Conservation (phyloP, 2,329 filamentous ascomycete genomes). For the Emmonsiellopsis sp. region DNA sequence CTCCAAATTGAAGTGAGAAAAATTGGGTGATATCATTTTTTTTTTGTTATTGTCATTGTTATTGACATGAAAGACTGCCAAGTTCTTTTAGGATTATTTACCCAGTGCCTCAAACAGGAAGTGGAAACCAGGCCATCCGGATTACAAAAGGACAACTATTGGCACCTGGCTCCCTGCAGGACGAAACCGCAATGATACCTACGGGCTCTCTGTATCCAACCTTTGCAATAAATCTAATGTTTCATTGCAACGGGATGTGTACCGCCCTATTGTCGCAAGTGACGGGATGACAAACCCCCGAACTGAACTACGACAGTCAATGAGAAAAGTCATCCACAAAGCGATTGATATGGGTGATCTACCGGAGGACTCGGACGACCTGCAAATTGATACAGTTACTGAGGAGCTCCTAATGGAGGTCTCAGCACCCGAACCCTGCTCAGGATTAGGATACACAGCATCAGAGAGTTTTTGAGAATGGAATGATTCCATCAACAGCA, state of each 20-base stretch:
- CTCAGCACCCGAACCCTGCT: too few species aligned
- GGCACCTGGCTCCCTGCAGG: slow-evolving; percentile 1
- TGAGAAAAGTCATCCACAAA: too few species aligned
- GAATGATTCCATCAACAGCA: too few species aligned
- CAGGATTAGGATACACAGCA: too few species aligned
- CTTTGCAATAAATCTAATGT: not conserved
- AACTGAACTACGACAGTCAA: too few species aligned
- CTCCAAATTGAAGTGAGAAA: slow-evolving; percentile 7
- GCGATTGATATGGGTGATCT: too few species aligned
- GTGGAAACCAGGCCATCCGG: slow-evolving; percentile 1
- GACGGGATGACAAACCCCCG: too few species aligned
- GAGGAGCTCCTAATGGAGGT: too few species aligned
- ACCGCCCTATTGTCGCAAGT: too few species aligned
- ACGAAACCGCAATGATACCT: not conserved
- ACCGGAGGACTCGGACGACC: too few species aligned
- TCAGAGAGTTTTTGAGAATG: too few species aligned
- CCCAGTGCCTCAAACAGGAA: not conserved
- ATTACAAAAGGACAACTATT: slow-evolving; percentile 5
- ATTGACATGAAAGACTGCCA: slow-evolving; percentile 1
- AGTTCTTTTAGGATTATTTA: slow-evolving; percentile 1
- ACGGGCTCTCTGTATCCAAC: not conserved
- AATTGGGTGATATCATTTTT: not conserved
- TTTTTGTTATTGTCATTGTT: not conserved
- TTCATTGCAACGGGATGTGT: slow-evolving; percentile 1
- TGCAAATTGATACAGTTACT: too few species aligned